Conservation (phyloP, 116 monocot species). For the Iris pallida region DNA sequence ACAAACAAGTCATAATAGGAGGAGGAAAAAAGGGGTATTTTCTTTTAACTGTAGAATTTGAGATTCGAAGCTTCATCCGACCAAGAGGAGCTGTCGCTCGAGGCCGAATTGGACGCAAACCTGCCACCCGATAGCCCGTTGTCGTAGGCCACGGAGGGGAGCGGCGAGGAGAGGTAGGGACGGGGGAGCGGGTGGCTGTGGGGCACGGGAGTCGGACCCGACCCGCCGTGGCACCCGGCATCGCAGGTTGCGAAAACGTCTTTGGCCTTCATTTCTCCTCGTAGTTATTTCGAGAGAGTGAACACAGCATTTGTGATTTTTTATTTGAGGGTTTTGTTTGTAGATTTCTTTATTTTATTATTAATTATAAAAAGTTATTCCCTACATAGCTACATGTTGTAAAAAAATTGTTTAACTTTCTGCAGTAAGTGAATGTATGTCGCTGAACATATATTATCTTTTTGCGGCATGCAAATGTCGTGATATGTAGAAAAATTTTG, state of each 20-base stretch:
- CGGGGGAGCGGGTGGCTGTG: constrained; percentile 35
- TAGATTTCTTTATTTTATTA: too few species aligned
- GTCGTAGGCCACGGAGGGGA: constrained; percentile 15
- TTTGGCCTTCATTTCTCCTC: background rate
- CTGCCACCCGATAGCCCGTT: constrained; percentile 9
- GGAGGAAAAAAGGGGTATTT: background rate
- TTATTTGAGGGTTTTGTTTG: too few species aligned
- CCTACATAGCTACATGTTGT: too few species aligned
- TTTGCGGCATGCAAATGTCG: too few species aligned
- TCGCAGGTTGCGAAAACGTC: constrained; percentile 10
- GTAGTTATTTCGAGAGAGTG: too few species aligned
- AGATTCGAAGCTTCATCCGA: constrained; percentile 49
- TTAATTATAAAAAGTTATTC: too few species aligned
- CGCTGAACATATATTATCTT: too few species aligned
- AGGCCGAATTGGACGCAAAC: constrained; percentile 22
- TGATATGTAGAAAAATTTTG: too few species aligned
- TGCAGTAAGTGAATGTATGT: too few species aligned
- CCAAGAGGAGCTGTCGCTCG: constrained; percentile 27
- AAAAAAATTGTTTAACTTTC: too few species aligned
- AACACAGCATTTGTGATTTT: too few species aligned
- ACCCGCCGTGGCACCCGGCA: background rate
- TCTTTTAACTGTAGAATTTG: constrained; percentile 33
- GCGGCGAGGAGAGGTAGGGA: constrained; percentile 12
- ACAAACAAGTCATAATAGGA: too few species aligned
- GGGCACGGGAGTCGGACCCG: background rate